Conservation (phyloP, 2,329 filamentous ascomycete genomes). For the Venturia nashicola region DNA sequence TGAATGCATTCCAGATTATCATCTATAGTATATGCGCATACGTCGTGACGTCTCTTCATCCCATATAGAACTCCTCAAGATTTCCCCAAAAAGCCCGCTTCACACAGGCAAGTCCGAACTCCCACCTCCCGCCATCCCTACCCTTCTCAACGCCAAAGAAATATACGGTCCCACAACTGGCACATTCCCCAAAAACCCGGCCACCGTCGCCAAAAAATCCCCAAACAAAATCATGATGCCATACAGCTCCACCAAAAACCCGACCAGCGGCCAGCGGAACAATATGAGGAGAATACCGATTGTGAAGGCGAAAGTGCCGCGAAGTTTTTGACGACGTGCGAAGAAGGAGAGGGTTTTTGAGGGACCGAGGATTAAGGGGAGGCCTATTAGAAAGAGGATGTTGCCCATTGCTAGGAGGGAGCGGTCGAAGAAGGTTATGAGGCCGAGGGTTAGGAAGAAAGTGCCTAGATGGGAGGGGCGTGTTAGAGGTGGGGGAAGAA, state of each 20-base stretch:
- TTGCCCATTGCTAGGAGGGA: constrained; percentile 99
- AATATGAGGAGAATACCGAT: constrained; percentile 75
- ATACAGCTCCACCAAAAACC: constrained; percentile 84
- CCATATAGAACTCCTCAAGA: neutral
- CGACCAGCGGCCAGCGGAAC: constrained; percentile 78
- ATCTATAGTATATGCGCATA: neutral
- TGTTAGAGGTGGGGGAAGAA: constrained; percentile 11
- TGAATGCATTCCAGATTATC: neutral
- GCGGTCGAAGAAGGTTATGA: constrained; percentile 95
- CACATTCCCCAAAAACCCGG: constrained; percentile 70
- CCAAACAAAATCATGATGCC: constrained; percentile 90
- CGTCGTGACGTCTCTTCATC: constrained; percentile 1
- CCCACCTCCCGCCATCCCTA: constrained; percentile 58
- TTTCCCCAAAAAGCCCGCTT: neutral
- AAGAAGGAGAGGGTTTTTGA: constrained; percentile 92
- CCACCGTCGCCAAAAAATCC: constrained; percentile 89
- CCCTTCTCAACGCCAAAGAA: constrained; percentile 57
- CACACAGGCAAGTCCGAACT: constrained; percentile 61
- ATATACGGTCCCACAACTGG: constrained; percentile 83
- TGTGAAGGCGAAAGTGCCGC: constrained; percentile 82
- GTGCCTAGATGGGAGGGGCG: constrained; percentile 48
- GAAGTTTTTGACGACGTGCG: constrained; percentile 81
- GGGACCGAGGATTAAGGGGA: constrained; percentile 89
- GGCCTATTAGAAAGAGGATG: constrained; percentile 93
- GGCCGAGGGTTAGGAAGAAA: constrained; percentile 87